Base-by-base conservation (phyloP, 257 asterid species). In the Salvia rosmarinus region DNA sequence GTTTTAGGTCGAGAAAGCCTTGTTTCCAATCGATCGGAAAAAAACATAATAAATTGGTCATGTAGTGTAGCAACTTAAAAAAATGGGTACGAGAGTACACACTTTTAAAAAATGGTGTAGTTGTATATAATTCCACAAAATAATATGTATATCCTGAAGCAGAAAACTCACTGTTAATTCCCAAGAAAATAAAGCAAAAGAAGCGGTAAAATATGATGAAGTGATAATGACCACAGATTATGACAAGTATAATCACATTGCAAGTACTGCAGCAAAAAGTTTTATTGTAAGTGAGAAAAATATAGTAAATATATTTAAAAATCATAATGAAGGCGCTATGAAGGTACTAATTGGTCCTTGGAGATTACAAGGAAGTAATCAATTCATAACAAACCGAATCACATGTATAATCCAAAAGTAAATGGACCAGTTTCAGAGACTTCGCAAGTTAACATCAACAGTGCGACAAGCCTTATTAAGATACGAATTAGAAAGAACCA, bases 141-240 rank as follows among this genome's bases (percentile, higher is more conserved):
- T 25, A 25, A 25, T 25, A 25, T 32, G 2, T 9, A 39, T 39
- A 10, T 20, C 10, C 58, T 44, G 57, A 55, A 20, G 25, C 30
- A 67, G 46, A 32, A 16, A 42, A 40, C 1, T 14, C 8, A 44
- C 3, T 17, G 8, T 7, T 28, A 57, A 21, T 43, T 57, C 46
- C 23, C 50, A 72, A 61, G 21, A 21, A 37, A 13, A 16, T 52
- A 44, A 32, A 30, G 5, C 47, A 44, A 59, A 70, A 28, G 25
- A 49, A 56, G 62, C 52, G 20, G 30, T 7, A 37, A 28, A 50
- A 34, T n/a, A 39, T 47, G 8, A 12, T 57, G 56, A 59, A 32
- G 44, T 58, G 44, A 34, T 32, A 59, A 52, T 14, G n/a, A 16
- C 55, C 77, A 37, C 35, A 63, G 25, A 63, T 40, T 63, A 72